A percentile compares a stretch with the other conserved stretches of the same genome.
Conservation (phyloP, 441 rosid genomes). For the Adansonia grandidieri region DNA sequence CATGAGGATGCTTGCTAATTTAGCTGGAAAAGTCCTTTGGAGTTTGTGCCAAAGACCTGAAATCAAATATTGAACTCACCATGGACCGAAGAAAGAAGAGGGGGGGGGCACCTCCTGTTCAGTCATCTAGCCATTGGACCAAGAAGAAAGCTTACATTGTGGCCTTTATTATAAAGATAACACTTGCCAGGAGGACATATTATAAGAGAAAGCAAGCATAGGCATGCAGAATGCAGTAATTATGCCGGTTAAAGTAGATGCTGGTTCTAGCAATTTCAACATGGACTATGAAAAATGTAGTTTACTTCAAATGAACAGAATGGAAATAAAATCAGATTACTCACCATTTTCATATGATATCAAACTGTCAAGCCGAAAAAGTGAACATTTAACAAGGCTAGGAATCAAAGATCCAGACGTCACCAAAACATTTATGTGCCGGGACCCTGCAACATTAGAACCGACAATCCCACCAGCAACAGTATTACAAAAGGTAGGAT, state of each 20-base stretch:
- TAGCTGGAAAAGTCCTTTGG: constrained; percentile 1
- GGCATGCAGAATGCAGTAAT: constrained; percentile 13
- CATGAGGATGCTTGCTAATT: neutral
- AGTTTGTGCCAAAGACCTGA: constrained; percentile 5
- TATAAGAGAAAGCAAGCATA: constrained; percentile 8
- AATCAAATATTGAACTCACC: neutral
- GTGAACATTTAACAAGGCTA: constrained; percentile 81
- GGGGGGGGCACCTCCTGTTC: too few relatives aligned
- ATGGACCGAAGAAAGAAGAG: neutral
- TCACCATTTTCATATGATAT: constrained; percentile 70
- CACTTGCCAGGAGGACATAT: neutral
- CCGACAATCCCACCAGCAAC: constrained; percentile 27
- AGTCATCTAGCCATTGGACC: neutral
- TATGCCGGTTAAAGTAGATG: neutral
- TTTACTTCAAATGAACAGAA: neutral
- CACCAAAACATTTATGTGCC: constrained; percentile 70
- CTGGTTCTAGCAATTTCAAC: neutral
- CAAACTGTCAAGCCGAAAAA: constrained; percentile 68
- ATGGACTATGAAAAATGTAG: neutral
- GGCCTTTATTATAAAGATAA: neutral
- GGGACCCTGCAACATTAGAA: constrained; percentile 32
- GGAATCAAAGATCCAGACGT: constrained; percentile 91
- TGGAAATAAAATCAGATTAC: constrained; percentile 29
- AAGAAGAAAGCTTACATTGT: neutral
- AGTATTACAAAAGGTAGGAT: constrained; percentile 29